phyloP scores from a whole-genome alignment of 495 filamentous ascomycete species.

The Sporormia fimetaria region DNA sequence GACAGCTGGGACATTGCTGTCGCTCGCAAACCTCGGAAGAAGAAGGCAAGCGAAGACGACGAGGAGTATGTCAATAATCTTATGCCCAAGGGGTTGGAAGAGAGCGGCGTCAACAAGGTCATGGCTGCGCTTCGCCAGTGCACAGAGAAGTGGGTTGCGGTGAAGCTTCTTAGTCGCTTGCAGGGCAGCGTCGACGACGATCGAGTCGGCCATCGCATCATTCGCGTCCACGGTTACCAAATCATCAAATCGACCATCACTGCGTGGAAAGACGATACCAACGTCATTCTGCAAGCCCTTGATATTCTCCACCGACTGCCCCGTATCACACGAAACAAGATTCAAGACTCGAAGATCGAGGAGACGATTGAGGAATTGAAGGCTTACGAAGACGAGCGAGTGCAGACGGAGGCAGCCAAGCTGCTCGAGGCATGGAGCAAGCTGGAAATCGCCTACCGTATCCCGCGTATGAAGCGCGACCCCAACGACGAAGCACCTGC shows the following conservation, averaged over 20 bases:
- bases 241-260: conserved; percentile 78
- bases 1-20: conserved; percentile 86
- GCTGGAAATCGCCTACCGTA: conserved; percentile 85
- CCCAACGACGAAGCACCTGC: conserved; percentile 42
- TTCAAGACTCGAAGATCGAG: conserved; percentile 93
- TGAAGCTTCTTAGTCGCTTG: conserved; percentile 84
- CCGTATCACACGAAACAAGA: conserved; percentile 90
- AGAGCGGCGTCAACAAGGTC: conserved; percentile 86
- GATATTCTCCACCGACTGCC: conserved; percentile 84
- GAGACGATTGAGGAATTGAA: conserved; percentile 61
- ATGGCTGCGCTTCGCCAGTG: conserved; percentile 98
- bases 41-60: conserved; percentile 87
- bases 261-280: conserved; percentile 76
- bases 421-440: conserved; percentile 80
- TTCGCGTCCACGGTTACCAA: conserved; percentile 94
- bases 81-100: conserved; percentile 70
- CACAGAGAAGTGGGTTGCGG: conserved; percentile 98
- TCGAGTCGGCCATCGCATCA: conserved; percentile 72
- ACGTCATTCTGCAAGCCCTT: conserved; percentile 78
- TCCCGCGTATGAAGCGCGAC: conserved; percentile 68
- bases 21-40: conserved; percentile 80
- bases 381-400: conserved; percentile 57
- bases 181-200: conserved; percentile 83
- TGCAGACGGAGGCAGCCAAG: conserved; percentile 55
- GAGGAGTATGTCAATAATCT: conserved; percentile 93